Evolutionary conservation across 805 yeast genomes (phyloP).

Genomic region (Suhomyces sp.): DNA sequence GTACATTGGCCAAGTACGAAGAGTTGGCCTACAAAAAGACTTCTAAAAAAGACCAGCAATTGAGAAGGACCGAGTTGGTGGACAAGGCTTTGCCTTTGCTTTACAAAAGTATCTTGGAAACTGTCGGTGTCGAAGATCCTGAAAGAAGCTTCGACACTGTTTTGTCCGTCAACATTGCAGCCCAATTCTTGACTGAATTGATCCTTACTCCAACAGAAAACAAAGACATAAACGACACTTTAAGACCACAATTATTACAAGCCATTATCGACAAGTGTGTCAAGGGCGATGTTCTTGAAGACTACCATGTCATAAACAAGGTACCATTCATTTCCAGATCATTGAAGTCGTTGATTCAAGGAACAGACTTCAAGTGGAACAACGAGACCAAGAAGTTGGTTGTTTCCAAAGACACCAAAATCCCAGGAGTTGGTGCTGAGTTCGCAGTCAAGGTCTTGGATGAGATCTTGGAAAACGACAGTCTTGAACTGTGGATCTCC

Average conservation of each 20-base stretch:
- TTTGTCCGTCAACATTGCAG: constrained; percentile 69
- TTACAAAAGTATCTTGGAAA: constrained; percentile 47
- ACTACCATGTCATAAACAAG: constrained; percentile 63
- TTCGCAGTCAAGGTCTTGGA: constrained; percentile 56
- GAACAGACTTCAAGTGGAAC: constrained; percentile 76
- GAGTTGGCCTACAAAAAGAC: constrained; percentile 57
- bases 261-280: constrained; percentile 53
- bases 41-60: constrained; percentile 79
- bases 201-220: constrained; percentile 53
- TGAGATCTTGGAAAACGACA: constrained; percentile 48
- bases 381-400: constrained; percentile 43
- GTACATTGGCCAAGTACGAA: constrained; percentile 58
- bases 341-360: constrained; percentile 74
- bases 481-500: constrained; percentile 60
- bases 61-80: constrained; percentile 69
- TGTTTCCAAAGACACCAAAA: constrained; percentile 36
- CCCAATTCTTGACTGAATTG: constrained; percentile 79
- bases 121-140: constrained; percentile 20
- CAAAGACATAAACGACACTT: constrained; percentile 35
- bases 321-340: constrained; percentile 71
- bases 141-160: constrained; percentile 48
- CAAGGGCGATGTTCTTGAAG: constrained; percentile 65
- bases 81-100: constrained; percentile 64
- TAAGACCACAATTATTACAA: constrained; percentile 50
- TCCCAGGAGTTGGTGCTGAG: constrained; percentile 52